Percentiles rank a stretch among this genome's conserved stretches.
These are phyloP conservation scores for Candida labiduridarum DNA, from an alignment of 1,139 yeast species.

Conservation along the genomic window DNA sequence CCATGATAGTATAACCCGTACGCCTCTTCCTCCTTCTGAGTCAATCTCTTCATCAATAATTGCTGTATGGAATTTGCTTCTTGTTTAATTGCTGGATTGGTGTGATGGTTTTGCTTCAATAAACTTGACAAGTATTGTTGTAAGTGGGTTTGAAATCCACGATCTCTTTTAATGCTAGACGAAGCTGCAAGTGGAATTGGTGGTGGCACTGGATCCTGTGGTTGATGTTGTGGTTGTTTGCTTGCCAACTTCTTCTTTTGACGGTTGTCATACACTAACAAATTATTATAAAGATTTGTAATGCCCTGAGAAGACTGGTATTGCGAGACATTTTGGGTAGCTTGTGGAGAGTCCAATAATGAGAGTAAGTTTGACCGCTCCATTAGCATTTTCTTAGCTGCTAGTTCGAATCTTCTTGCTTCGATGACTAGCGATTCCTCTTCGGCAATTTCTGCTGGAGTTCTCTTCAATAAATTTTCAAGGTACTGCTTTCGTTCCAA, in stretches of 20 bases:
- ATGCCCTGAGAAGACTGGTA: constrained; percentile 88
- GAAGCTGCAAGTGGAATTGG: constrained; percentile 61
- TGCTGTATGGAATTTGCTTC: constrained; percentile 46
- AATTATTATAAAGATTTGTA: constrained; percentile 78
- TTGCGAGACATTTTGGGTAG: constrained; percentile 74
- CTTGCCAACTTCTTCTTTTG: constrained; percentile 38
- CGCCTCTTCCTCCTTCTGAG: constrained; percentile 80
- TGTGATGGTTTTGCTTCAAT: constrained; percentile 38
- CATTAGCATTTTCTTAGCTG: constrained; percentile 84
- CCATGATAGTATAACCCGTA: constrained; percentile 84
- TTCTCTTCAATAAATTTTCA: constrained; percentile 72
- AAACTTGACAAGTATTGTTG: constrained; percentile 45
- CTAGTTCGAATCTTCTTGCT: constrained; percentile 88
- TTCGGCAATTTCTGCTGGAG: constrained; percentile 97
- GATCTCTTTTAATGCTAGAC: constrained; percentile 53
- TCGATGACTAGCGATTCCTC: constrained; percentile 93
- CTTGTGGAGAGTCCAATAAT: constrained; percentile 84
- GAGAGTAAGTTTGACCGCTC: constrained; percentile 83
- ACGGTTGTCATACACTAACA: constrained; percentile 75
- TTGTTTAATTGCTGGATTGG: constrained; percentile 27
- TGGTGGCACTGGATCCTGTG: constrained; percentile 59
- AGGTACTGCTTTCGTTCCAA: constrained; percentile 78
- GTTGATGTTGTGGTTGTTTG: constrained; percentile 33
- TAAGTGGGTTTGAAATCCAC: constrained; percentile 53
- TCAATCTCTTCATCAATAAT: constrained; percentile 56